Evolutionary conservation across 306 rosid species (phyloP).

Genomic region (Echinosophora koreensis): DNA sequence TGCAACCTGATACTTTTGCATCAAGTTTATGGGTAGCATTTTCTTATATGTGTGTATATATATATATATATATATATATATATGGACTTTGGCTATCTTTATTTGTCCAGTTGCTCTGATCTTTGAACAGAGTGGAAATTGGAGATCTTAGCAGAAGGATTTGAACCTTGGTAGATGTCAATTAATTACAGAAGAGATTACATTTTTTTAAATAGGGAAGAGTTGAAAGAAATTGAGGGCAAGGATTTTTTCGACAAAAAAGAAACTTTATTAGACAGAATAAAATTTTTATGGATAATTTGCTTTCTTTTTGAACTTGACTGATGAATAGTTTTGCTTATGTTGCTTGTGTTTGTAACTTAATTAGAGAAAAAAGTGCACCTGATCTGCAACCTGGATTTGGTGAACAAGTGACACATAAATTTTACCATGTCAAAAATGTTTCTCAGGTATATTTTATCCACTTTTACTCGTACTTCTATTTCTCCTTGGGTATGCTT

Average conservation of each 20-base stretch:
- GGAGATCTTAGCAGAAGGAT: conserved; percentile 24
- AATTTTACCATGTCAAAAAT: conserved; percentile 77
- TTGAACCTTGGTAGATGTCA: conserved; percentile 6
- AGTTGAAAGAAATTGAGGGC: neutral
- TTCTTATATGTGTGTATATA: conserved; percentile 5
- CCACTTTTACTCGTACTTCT: neutral
- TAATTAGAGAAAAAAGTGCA: conserved; percentile 59
- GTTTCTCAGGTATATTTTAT: conserved; percentile 73
- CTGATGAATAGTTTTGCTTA: conserved; percentile 33
- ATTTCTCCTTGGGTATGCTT: conserved; percentile 4
- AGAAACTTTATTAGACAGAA: neutral
- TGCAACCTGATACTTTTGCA: neutral
- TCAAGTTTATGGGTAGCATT: conserved; percentile 16
- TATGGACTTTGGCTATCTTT: conserved; percentile 25
- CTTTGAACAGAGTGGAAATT: conserved; percentile 7
- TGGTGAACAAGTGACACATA: conserved; percentile 56
- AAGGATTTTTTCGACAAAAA: neutral
- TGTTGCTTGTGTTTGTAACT: conserved; percentile 31
- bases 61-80: too few species aligned
- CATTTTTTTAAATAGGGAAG: neutral
- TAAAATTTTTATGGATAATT: conserved; percentile 19
- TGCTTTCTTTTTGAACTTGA: conserved; percentile 30
- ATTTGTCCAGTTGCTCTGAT: conserved; percentile 6
- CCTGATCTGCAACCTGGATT: conserved; percentile 56
- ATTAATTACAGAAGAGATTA: conserved; percentile 9